phyloP scores from a whole-genome alignment of 768 basidiomycete genomes.

The Boletus vermiculosoides region DNA sequence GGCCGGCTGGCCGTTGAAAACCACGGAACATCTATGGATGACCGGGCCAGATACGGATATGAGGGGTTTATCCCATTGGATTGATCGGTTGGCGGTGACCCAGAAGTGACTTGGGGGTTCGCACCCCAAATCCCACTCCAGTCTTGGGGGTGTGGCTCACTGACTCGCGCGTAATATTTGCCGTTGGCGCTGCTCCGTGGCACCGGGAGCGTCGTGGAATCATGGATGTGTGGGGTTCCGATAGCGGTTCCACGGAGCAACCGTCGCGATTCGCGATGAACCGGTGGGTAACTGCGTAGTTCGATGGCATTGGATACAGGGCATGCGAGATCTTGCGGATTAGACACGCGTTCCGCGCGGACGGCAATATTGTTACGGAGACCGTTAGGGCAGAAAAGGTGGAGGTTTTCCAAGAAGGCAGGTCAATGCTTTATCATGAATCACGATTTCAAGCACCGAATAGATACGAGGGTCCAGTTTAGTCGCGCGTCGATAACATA shows the following conservation, averaged over 20 bases:
- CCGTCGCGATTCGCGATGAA: slow-evolving; percentile 16
- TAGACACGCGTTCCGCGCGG: not conserved
- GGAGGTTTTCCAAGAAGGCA: not conserved
- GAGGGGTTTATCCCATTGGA: slow-evolving; percentile 16
- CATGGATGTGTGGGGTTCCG: not conserved
- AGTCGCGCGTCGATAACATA: not conserved
- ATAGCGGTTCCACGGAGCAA: slow-evolving; percentile 11
- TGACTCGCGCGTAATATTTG: slow-evolving; percentile 4
- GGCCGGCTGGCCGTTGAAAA: not conserved
- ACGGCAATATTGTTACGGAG: not conserved
- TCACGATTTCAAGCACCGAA: not conserved
- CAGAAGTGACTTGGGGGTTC: slow-evolving; percentile 5
- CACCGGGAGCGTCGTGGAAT: not conserved
- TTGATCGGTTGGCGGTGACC: not conserved
- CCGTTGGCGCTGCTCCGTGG: slow-evolving; percentile 6
- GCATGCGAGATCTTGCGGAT: not conserved
- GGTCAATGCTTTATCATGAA: not conserved
- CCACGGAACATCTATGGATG: not conserved
- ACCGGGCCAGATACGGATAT: not conserved
- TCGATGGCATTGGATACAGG: not conserved
- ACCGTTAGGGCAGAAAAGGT: slow-evolving; percentile 6
- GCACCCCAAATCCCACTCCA: slow-evolving; percentile 11
- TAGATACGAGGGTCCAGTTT: not conserved
- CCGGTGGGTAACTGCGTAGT: not conserved
- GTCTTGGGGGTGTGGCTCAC: not conserved